These are phyloP conservation scores for Pseudogymnoascus sp. DNA, from an alignment of 2,329 filamentous ascomycete species.

Conservation along the genomic window DNA sequence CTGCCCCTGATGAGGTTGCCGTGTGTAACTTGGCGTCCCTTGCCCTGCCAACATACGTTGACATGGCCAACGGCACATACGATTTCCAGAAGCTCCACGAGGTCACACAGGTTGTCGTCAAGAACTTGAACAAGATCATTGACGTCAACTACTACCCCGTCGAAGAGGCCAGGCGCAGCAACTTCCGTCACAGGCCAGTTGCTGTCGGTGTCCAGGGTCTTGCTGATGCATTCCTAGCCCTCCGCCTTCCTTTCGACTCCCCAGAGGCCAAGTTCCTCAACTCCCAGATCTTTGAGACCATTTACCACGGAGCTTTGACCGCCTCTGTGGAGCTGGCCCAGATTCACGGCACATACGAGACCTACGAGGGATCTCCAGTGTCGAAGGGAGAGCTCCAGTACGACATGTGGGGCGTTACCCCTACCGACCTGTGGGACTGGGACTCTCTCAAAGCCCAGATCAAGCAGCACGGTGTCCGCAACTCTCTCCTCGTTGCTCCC, in stretches of 20 bases:
- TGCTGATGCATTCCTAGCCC: slow-evolving; percentile 93
- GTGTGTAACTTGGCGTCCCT: slow-evolving; percentile 97
- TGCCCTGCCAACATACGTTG: slow-evolving; percentile 82
- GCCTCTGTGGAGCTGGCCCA: slow-evolving; percentile 81
- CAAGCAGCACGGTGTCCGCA: slow-evolving; percentile 85
- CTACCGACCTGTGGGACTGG: slow-evolving; percentile 96
- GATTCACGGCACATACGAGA: slow-evolving; percentile 74
- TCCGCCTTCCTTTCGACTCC: slow-evolving; percentile 95
- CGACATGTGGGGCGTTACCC: slow-evolving; percentile 96
- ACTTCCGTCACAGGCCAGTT: slow-evolving; percentile 93
- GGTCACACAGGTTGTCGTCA: slow-evolving; percentile 83
- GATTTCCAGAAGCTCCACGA: slow-evolving; percentile 97
- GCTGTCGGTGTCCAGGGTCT: slow-evolving; percentile 96
- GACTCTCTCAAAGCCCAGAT: slow-evolving; percentile 79
- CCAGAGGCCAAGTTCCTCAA: slow-evolving; percentile 89
- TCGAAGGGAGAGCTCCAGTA: slow-evolving; percentile 96
- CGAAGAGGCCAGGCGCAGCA: slow-evolving; percentile 84
- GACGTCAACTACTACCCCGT: slow-evolving; percentile 99
- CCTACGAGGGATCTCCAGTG: slow-evolving; percentile 87
- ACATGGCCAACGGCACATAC: slow-evolving; percentile 75
- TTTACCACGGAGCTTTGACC: slow-evolving; percentile 92
- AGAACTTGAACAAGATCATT: slow-evolving; percentile 96
- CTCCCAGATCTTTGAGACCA: slow-evolving; percentile 98
- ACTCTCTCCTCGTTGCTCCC: slow-evolving; percentile 88
- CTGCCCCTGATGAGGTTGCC: slow-evolving; percentile 91